phyloP scores from a whole-genome alignment of 371 early-diverging fungal genomes.

The Dinochytrium kinnereticum region DNA sequence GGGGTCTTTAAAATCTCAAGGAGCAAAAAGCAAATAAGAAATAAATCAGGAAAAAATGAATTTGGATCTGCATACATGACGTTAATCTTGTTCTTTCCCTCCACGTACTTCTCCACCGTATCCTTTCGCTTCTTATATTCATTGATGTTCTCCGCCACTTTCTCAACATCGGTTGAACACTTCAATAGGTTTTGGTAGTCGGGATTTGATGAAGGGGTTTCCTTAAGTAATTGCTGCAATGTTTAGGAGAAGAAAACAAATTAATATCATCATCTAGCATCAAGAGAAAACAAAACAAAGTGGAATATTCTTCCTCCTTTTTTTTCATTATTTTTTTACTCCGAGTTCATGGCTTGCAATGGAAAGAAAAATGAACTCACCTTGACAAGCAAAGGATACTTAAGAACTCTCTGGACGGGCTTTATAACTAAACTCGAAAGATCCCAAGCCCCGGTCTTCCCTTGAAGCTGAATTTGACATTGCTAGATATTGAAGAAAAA shows the following conservation, averaged over 20 bases:
- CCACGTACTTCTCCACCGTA: slow-evolving; percentile 78
- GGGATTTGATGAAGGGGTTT: slow-evolving; percentile 63
- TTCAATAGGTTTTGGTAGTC: slow-evolving; percentile 60
- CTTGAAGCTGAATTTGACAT: slow-evolving; percentile 51
- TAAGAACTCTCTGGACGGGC: slow-evolving; percentile 86
- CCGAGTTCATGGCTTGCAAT: too few species aligned
- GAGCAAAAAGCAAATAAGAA: neutral
- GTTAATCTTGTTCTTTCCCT: slow-evolving; percentile 69
- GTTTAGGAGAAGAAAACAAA: neutral
- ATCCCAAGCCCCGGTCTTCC: slow-evolving; percentile 79
- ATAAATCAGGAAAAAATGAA: neutral
- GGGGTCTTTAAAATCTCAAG: too few species aligned
- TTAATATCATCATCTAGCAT: neutral
- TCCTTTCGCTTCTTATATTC: slow-evolving; percentile 84
- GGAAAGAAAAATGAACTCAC: slow-evolving; percentile 6
- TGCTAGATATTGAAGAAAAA: slow-evolving; percentile 24
- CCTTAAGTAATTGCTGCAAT: slow-evolving; percentile 64
- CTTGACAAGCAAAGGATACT: slow-evolving; percentile 76
- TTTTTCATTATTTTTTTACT: too few species aligned
- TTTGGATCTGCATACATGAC: slow-evolving; percentile 67
- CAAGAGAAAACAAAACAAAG: too few species aligned
- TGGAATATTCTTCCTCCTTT: too few species aligned
- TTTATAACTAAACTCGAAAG: slow-evolving; percentile 78
- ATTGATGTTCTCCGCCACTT: slow-evolving; percentile 82
- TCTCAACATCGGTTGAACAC: slow-evolving; percentile 54